Base-by-base conservation (phyloP, 768 basidiomycete genomes). In the Brasilioporus rufonigricans region DNA sequence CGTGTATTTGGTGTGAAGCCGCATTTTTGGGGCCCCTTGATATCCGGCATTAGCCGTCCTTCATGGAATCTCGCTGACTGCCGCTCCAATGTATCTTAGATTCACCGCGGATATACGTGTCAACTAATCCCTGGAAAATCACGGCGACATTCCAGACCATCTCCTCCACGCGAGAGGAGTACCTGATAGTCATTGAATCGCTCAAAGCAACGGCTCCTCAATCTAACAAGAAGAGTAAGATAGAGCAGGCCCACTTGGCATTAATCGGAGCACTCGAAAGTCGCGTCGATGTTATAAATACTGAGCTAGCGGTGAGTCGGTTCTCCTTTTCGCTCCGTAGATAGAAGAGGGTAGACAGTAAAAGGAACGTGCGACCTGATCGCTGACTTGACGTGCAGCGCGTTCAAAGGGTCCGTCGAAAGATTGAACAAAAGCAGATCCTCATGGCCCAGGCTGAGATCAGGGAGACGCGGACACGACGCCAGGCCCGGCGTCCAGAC, bases 91-190 rank as follows among this genome's bases (percentile, higher is more conserved):
- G 58, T 62, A 70, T 70, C 68, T 69, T 65, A 93, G 91, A 91
- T 75, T 93, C 92, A 44, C 89, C 91, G 24, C 84, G 92, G 56
- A 73, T 93, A 49, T 94, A 91, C 65, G 74, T 81, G 36, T 93
- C 91, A 32, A 89, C 88, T 14, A 94, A 94, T 70, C 92, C 92
- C 21, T 94, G 90, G 91, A 94, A 93, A 74, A 85, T 86, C 40
- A 83, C 85, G 10, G 85, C 89, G 31, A 86, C 86, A 16, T 89
- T 93, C 64, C 79, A 85, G 61, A 78, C 85, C 12, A 71, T 87
- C 49, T 81, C 88, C 14, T 86, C 87, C 4, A 86, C 88, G 14
- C 79, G 80, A 43, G 85, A 85, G 47, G 89, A 93, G 65, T 93
- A 92, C 63, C 52, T 84, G n/a, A 75, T 73, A 6, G 67, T 83